Evolutionary conservation across 257 asterid species (phyloP).

Genomic region (Nemophila menziesii): DNA sequence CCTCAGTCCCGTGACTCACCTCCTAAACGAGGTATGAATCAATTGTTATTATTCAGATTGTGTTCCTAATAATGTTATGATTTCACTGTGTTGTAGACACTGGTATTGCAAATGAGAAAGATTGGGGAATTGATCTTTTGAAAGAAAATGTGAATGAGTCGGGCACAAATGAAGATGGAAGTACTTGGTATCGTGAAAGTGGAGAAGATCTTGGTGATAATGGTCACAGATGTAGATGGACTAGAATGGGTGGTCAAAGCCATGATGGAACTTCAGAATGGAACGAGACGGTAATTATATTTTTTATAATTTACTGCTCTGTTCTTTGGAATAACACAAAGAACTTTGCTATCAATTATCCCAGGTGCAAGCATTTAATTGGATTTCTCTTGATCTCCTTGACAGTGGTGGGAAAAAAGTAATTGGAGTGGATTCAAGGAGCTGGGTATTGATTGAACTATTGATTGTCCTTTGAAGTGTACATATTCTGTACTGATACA

Average conservation of each 20-base stretch:
- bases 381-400: conserved; percentile 95
- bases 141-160: conserved; percentile 60
- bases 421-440: conserved; percentile 99
- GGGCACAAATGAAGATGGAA: conserved; percentile 82
- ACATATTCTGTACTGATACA: conserved; percentile 17
- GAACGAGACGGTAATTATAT: conserved; percentile 82
- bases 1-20: conserved; percentile 94
- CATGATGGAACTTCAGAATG: conserved; percentile 69
- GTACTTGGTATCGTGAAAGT: conserved; percentile 85
- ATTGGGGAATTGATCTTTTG: conserved; percentile 83
- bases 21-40: conserved; percentile 69
- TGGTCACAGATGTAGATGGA: conserved; percentile 95
- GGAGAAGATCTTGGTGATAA: conserved; percentile 91
- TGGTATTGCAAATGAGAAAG: conserved; percentile 94
- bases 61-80: conserved; percentile 3
- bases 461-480: conserved; percentile 1
- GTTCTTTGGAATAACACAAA: no score
- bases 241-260: conserved; percentile 87
- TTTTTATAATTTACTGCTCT: no score
- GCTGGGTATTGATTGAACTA: conserved; percentile 45
- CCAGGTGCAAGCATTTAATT: conserved; percentile 94
- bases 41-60: background rate
- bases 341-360: no score
- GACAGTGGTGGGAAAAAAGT: conserved; percentile 99
- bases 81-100: conserved; percentile 43